phyloP scores from a whole-genome alignment of 495 filamentous ascomycete genomes.

The Podospora pseudocomata region DNA sequence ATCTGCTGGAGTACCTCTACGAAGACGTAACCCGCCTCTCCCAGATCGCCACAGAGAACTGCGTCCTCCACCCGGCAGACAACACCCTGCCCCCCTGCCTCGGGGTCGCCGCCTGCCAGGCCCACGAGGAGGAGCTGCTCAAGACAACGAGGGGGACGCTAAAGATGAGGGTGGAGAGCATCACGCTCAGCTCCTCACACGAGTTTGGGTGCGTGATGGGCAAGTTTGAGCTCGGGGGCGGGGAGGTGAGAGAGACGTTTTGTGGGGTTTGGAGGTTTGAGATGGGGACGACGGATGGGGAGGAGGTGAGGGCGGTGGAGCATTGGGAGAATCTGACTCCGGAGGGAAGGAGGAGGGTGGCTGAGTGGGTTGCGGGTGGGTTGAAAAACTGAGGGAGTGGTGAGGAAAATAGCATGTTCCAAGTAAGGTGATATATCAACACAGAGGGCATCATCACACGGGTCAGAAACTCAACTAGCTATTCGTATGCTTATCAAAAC shows the following conservation, averaged over 20 bases:
- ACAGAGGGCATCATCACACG: not conserved
- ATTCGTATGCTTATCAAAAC: too few relatives aligned
- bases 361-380: not conserved
- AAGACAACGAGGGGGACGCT: slow-evolving; percentile 21
- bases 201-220: slow-evolving; percentile 29
- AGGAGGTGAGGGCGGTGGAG: slow-evolving; percentile 21
- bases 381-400: not conserved
- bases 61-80: slow-evolving; percentile 28
- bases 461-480: too few relatives aligned
- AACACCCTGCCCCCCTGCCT: slow-evolving; percentile 14
- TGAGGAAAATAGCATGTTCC: not conserved
- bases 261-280: slow-evolving; percentile 31
- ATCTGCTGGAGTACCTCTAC: slow-evolving; percentile 24
- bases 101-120: slow-evolving; percentile 25
- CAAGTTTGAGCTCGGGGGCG: slow-evolving; percentile 7
- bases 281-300: slow-evolving; percentile 5
- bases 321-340: slow-evolving; percentile 21
- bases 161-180: slow-evolving; percentile 26
- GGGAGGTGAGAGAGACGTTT: slow-evolving; percentile 9
- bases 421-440: not conserved
- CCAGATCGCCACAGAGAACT: slow-evolving; percentile 14
- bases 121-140: slow-evolving; percentile 26
- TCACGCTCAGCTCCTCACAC: slow-evolving; percentile 11
- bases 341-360: slow-evolving; percentile 2
- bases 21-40: slow-evolving; percentile 24